Evolutionary conservation across 2,329 filamentous ascomycete species (phyloP).

Genomic region (Sporothrix brunneoviolacea): DNA sequence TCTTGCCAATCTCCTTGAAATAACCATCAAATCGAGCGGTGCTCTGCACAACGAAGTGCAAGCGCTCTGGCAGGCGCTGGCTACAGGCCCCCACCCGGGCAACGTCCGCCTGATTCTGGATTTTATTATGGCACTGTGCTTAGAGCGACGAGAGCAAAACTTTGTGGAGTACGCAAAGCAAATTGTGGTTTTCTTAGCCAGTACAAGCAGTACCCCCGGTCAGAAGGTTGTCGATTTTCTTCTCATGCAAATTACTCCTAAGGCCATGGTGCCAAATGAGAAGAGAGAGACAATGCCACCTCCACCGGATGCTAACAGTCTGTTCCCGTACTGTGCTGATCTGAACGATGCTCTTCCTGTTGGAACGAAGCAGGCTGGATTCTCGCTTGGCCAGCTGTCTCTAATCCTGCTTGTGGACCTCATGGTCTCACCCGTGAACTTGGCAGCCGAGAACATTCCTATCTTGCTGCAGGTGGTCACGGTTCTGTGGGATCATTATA

Average conservation of each 20-base stretch:
- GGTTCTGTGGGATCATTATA: constrained; percentile 97
- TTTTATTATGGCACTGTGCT: constrained; percentile 89
- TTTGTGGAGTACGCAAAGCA: constrained; percentile 98
- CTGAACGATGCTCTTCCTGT: constrained; percentile 70
- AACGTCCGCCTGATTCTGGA: constrained; percentile 93
- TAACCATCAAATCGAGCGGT: constrained; percentile 86
- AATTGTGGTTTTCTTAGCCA: constrained; percentile 92
- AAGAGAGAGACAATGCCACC: constrained; percentile 48
- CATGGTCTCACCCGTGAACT: constrained; percentile 84
- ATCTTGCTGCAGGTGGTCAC: constrained; percentile 84
- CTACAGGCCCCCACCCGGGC: constrained; percentile 83
- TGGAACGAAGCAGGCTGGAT: constrained; percentile 84
- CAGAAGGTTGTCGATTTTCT: constrained; percentile 93
- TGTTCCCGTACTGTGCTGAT: constrained; percentile 85
- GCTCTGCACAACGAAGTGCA: constrained; percentile 94
- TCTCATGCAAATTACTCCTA: constrained; percentile 82
- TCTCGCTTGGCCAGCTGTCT: constrained; percentile 87
- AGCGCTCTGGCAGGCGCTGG: constrained; percentile 92
- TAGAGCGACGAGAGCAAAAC: constrained; percentile 92
- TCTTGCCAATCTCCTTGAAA: constrained; percentile 88
- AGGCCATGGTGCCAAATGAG: constrained; percentile 92
- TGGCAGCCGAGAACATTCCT: constrained; percentile 73
- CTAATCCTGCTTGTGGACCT: constrained; percentile 91
- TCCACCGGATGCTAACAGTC: constrained; percentile 64
- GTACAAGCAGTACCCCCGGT: constrained; percentile 64